phyloP scores from a whole-genome alignment of 2,329 filamentous ascomycete genomes.

The Trichoderma sp. region DNA sequence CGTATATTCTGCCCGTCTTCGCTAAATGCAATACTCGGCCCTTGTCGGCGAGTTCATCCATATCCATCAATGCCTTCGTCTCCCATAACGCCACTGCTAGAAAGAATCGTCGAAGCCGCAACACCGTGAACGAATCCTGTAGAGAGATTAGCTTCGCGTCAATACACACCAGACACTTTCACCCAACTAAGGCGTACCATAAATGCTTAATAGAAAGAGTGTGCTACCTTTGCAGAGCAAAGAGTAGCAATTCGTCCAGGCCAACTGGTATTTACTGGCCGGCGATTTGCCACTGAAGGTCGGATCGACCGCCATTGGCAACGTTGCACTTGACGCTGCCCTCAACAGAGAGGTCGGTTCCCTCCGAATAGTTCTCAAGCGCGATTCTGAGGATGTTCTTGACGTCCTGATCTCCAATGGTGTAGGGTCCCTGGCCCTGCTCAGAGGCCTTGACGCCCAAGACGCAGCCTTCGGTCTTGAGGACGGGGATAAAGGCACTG shows the following conservation, averaged over 20 bases:
- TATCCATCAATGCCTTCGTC: background rate
- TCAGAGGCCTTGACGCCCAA: conserved; percentile 28
- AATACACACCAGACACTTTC: background rate
- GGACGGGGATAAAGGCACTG: conserved; percentile 25
- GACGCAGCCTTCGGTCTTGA: conserved; percentile 28
- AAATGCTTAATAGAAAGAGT: background rate
- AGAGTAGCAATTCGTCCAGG: background rate
- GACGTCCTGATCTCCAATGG: conserved; percentile 28
- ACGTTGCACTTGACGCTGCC: conserved; percentile 25
- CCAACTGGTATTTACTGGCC: background rate
- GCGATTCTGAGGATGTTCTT: conserved; percentile 24
- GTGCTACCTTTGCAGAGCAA: background rate
- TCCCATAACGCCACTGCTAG: background rate
- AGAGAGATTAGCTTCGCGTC: background rate
- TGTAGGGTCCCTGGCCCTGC: conserved; percentile 22
- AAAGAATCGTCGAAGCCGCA: background rate
- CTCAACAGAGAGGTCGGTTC: conserved; percentile 24
- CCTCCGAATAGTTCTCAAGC: conserved; percentile 23
- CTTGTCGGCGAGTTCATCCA: background rate
- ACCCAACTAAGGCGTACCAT: background rate
- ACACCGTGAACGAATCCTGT: background rate
- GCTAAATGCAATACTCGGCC: background rate
- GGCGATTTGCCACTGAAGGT: conserved; percentile 26
- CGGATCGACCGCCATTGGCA: conserved; percentile 20
- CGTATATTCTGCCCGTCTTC: background rate